Evolutionary conservation across 345 rosid species (phyloP).

Genomic region (Odontarrhena argentea): DNA sequence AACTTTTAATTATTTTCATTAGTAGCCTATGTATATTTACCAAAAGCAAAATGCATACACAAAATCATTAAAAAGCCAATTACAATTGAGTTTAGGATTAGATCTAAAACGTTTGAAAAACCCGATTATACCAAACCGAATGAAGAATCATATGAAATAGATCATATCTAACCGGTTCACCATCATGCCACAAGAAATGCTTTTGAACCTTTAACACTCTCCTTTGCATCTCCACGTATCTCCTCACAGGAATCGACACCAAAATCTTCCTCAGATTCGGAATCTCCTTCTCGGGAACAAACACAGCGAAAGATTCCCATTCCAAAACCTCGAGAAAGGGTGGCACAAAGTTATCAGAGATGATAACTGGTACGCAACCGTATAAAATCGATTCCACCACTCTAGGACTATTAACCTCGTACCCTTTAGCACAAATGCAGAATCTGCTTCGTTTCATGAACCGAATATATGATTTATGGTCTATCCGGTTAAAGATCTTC

Average conservation of each 20-base stretch:
- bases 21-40: no score
- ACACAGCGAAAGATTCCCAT: conserved; percentile 76
- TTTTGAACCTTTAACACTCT: conserved; percentile 66
- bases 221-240: conserved; percentile 63
- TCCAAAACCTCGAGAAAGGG: conserved; percentile 75
- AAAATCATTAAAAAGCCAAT: no score
- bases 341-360: conserved; percentile 83
- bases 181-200: conserved; percentile 88
- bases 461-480: conserved; percentile 48
- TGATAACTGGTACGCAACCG: conserved; percentile 82
- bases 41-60: no score
- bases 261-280: conserved; percentile 70
- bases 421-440: conserved; percentile 85
- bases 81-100: no score
- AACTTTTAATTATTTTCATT: no score
- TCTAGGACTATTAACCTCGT: conserved; percentile 84
- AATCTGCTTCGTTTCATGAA: conserved; percentile 77
- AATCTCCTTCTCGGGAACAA: conserved; percentile 72
- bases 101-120: conserved; percentile 49
- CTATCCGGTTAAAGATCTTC: conserved; percentile 59
- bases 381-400: conserved; percentile 71
- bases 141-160: conserved; percentile 84
- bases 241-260: conserved; percentile 57
- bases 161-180: conserved; percentile 63
- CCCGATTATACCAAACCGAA: conserved; percentile 76